A percentile compares a stretch with the other conserved stretches of the same genome.
These are phyloP conservation scores for Pelargonium cotyledonis DNA, from an alignment of 441 rosid genomes.

Conservation along the genomic window DNA sequence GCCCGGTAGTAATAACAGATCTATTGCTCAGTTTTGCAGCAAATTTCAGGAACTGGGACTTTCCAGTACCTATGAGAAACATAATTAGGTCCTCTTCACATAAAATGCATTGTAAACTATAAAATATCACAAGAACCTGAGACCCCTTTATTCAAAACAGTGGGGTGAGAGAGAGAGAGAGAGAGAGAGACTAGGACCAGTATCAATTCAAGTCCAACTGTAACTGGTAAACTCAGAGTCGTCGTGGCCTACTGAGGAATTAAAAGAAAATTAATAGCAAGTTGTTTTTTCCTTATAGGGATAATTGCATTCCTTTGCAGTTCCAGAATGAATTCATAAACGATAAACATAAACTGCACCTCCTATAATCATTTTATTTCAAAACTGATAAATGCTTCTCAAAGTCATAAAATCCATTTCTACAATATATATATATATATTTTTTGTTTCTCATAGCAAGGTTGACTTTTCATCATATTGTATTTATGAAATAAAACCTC, in stretches of 20 bases:
- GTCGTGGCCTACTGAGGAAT: background rate
- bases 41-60: slow-evolving; percentile 96
- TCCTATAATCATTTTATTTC: background rate
- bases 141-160: background rate
- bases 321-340: background rate
- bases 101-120: slow-evolving; percentile 6
- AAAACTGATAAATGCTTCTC: background rate
- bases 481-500: background rate
- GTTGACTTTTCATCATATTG: background rate
- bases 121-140: background rate
- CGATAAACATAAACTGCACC: background rate
- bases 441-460: background rate
- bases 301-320: background rate
- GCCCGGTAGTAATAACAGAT: slow-evolving; percentile 89
- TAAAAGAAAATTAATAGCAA: background rate
- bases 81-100: slow-evolving; percentile 4
- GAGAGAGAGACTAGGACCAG: background rate
- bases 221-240: background rate
- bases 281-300: background rate
- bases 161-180: background rate
- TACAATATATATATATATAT: background rate
- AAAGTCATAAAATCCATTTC: background rate
- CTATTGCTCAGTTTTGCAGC: slow-evolving; percentile 91
- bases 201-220: background rate
- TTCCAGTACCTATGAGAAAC: slow-evolving; percentile 71